Base-by-base conservation (phyloP, 176 grass and related monocot genomes). In the Puya raimondii region DNA sequence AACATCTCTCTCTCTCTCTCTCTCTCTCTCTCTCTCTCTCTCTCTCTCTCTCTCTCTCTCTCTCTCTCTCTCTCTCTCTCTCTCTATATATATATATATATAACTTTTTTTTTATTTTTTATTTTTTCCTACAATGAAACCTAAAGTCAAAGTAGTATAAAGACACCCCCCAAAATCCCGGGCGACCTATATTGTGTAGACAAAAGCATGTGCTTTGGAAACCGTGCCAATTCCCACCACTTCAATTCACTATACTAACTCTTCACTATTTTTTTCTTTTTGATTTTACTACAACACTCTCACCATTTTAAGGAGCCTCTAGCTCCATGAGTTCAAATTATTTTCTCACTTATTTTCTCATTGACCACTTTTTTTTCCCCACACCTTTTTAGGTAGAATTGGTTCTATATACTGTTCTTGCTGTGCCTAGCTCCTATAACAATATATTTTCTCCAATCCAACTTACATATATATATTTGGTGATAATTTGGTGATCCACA, bases 91-190 rank as follows among this genome's bases (percentile, higher is more conserved):
- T n/a, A n/a, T n/a, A n/a, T n/a, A n/a, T n/a, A n/a, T n/a, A n/a
- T 25, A 70, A 51, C 26, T 12, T 67, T 4, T 49, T 29, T 65
- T 67, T 15, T 76, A 51, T 12, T 12, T 53, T 4, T 49, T 29
- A 48, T 67, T 15, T 76, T 15, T 4, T 2, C 53, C 48, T 51
- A 76, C 53, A 10, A 71, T 71, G 66, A 25, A 76, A 71, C 73
- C 66, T 76, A 58, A 74, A 78, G 81, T 83, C 81, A 83, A 83
- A 78, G 68, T 73, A 78, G 69, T 68, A 69, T 83, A 78, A 83
- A 83, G 81, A 78, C 74, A 83, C 50, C 75, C 80, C 33, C 81
- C 81, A 78, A 78, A 83, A 83, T 83, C 74, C 74, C 81, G 81
- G 81, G 74, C 69, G 81, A 83, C 81, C 81, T 72, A 81, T 81